Evolutionary conservation across 2,329 filamentous ascomycete genomes (phyloP), one percentile per base, ranked within the genome.

Genomic region (Fusarium sp.): DNA sequence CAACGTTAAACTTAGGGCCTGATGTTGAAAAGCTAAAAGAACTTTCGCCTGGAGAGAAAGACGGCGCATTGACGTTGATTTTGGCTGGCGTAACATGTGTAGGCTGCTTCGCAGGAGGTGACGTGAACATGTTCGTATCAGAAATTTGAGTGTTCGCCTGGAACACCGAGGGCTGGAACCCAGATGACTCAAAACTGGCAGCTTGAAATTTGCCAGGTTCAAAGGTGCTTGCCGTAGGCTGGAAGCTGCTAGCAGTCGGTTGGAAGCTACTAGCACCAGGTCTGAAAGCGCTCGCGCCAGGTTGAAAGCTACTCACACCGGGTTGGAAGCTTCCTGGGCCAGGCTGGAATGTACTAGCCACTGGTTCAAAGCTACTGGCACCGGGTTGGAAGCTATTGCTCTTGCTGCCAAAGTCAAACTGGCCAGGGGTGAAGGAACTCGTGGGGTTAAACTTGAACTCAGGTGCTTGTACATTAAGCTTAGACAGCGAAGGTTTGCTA

Each of bases 381-480:
- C 49, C 80, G 38, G 86, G 84, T 41, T 85, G 83, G 75, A 89
- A 90, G 29, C 41, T 49, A 55, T 57, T 59, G 39, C 81, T 82
- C 75, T 80, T 86, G 42, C 33, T 63, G 41, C 49, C 59, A 29
- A 76, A 75, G 50, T 66, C 69, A 54, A 73, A 76, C 41, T 76
- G 69, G 3, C 73, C 75, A 35, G 75, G 73, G 8, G 72, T 76
- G 29, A 76, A 76, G 36, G 65, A 75, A 75, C 80, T 87, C 15
- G 73, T 80, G 7, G 88, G 88, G 69, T 89, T 89, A 81, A 95
- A 95, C 75, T 92, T 94, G 85, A 98, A 98, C 77, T 96, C 94
- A 50, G 94, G 93, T 0, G 95, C 95, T 70, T 92, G 90, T 35
- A 97, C 94, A 76, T 98, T 98, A 75, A 98, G 88, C 74, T 91